These are phyloP conservation scores for Gossypium rotundifolium DNA, from an alignment of 345 rosid genomes.

Conservation along the genomic window DNA sequence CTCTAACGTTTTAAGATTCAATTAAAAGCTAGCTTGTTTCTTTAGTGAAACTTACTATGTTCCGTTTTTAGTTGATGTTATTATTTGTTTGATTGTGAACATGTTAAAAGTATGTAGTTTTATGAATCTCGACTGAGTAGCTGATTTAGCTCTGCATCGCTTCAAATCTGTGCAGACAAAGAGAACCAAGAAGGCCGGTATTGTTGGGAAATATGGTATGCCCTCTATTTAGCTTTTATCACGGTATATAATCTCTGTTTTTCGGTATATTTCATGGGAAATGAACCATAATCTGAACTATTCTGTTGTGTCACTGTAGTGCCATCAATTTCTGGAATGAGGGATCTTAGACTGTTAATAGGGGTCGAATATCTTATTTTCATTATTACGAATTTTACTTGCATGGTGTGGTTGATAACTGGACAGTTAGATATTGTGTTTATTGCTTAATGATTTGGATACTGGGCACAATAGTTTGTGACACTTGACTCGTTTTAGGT, in stretches of 20 bases:
- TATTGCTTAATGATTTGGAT: neutral
- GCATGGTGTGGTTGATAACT: neutral
- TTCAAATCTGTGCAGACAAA: slow-evolving; percentile 36
- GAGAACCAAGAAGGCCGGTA: slow-evolving; percentile 81
- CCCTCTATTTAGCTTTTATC: neutral
- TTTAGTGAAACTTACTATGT: neutral
- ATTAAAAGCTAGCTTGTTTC: neutral
- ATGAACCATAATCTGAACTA: neutral
- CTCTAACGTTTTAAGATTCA: neutral
- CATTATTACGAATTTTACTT: neutral
- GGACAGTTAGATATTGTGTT: neutral
- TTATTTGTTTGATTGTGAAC: neutral
- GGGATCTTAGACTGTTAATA: neutral
- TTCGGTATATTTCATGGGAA: neutral
- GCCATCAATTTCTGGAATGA: neutral
- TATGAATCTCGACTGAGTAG: neutral
- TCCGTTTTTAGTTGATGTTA: neutral
- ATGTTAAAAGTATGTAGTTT: neutral
- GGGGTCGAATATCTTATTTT: neutral
- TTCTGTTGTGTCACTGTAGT: neutral
- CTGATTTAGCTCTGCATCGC: neutral
- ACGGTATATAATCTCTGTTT: neutral
- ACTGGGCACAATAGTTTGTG: neutral
- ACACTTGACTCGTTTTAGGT: neutral
- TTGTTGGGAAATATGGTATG: slow-evolving; percentile 69